Conservation (phyloP, 2,329 filamentous ascomycete genomes). For the Ambrosiella xylebori region DNA sequence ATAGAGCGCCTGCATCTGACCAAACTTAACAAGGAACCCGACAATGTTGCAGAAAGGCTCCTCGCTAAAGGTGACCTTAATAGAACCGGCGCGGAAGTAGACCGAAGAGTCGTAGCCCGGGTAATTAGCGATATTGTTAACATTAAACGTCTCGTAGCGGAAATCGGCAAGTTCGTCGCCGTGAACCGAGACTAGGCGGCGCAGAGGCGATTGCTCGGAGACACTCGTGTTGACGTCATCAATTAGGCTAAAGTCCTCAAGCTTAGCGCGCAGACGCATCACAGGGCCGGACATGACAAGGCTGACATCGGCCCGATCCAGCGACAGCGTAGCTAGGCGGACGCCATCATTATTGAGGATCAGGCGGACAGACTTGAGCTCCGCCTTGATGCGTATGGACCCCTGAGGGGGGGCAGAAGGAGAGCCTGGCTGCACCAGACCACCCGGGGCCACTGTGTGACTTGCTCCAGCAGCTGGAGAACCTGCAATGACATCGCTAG, state of each 20-base stretch:
- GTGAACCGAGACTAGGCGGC: constrained; percentile 83
- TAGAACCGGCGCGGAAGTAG: constrained; percentile 75
- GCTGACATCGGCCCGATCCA: constrained; percentile 82
- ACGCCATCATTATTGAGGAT: constrained; percentile 98
- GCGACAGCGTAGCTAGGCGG: constrained; percentile 74
- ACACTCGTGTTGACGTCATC: constrained; percentile 92
- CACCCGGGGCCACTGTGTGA: not conserved
- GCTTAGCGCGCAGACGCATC: constrained; percentile 70
- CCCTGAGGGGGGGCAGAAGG: constrained; percentile 23
- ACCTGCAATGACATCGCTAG: constrained; percentile 5
- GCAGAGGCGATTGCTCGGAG: constrained; percentile 59
- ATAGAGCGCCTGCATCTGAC: constrained; percentile 98
- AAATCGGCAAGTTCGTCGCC: constrained; percentile 93
- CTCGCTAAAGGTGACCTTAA: constrained; percentile 93
- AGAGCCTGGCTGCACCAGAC: not conserved
- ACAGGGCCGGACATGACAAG: constrained; percentile 74
- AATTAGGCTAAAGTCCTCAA: constrained; percentile 75
- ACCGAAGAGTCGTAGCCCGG: constrained; percentile 91
- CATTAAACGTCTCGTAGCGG: constrained; percentile 88
- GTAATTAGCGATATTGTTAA: constrained; percentile 50
- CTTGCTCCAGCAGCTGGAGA: not conserved
- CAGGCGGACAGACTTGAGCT: constrained; percentile 81
- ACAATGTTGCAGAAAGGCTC: constrained; percentile 97
- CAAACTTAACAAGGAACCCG: constrained; percentile 95
- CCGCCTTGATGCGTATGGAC: constrained; percentile 84